Conservation (phyloP, 2,329 filamentous ascomycete species). For the Fusarium setosum region DNA sequence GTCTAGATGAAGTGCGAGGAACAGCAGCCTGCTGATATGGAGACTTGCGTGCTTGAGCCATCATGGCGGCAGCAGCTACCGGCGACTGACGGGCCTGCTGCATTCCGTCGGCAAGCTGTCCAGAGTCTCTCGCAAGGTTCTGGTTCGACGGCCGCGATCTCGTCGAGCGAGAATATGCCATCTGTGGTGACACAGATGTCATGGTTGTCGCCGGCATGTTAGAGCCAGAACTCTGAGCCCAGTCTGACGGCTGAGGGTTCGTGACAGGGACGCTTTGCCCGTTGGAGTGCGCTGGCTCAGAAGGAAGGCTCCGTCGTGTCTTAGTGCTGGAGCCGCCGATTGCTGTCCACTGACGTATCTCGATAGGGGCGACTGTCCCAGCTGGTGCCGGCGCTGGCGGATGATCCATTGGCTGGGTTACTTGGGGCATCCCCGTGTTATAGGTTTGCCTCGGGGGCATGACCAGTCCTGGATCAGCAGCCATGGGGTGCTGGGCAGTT, state of each 20-base stretch:
- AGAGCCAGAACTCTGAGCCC: slow-evolving; percentile 16
- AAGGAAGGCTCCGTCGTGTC: slow-evolving; percentile 31
- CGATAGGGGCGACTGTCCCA: slow-evolving; percentile 19
- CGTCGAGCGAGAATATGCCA: slow-evolving; percentile 12
- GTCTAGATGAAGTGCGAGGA: slow-evolving; percentile 47
- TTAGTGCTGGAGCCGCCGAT: slow-evolving; percentile 6
- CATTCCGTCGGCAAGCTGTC: slow-evolving; percentile 21
- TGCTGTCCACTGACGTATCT: slow-evolving; percentile 25
- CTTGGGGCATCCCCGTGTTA: slow-evolving; percentile 19
- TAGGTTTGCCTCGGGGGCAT: slow-evolving; percentile 31
- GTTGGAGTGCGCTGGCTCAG: slow-evolving; percentile 15
- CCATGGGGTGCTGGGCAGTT: slow-evolving; percentile 22
- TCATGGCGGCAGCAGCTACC: slow-evolving; percentile 43
- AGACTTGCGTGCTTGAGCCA: slow-evolving; percentile 45
- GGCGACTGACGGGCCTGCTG: slow-evolving; percentile 45
- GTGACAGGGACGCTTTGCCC: slow-evolving; percentile 2
- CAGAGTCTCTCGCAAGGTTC: slow-evolving; percentile 11
- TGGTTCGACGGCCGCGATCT: slow-evolving; percentile 13
- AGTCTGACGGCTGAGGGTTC: slow-evolving; percentile 29
- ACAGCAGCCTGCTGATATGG: slow-evolving; percentile 43
- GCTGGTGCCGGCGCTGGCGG: slow-evolving; percentile 18
- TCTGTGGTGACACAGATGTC: slow-evolving; percentile 28
- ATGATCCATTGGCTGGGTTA: slow-evolving; percentile 16
- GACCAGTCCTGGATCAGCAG: slow-evolving; percentile 13
- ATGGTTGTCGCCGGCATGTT: slow-evolving; percentile 5